Conservation (phyloP, 2,329 filamentous ascomycete species). For the Diaporthe australafricana region DNA sequence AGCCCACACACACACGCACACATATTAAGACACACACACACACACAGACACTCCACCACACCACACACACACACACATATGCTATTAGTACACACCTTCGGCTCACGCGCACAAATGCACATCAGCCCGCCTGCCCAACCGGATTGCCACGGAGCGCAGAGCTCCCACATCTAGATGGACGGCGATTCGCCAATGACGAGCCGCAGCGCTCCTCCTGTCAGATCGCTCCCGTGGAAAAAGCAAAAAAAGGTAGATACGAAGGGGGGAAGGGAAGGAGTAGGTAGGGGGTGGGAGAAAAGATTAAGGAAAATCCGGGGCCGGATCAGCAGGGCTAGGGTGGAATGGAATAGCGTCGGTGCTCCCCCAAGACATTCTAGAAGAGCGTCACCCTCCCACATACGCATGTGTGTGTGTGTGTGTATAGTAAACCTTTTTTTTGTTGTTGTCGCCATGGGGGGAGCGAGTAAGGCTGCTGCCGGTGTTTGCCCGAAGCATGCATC, state of each 20-base stretch:
- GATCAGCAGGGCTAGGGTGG: slow-evolving; percentile 5
- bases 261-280: too few species aligned
- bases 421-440: background rate
- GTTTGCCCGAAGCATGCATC: background rate
- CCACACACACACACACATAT: background rate
- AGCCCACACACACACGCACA: background rate
- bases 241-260: background rate
- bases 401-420: background rate
- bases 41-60: background rate
- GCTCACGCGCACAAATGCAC: slow-evolving; percentile 16
- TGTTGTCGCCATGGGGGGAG: background rate
- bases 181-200: slow-evolving; percentile 19
- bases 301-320: slow-evolving; percentile 15
- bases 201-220: background rate
- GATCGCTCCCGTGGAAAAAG: background rate
- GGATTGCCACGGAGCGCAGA: slow-evolving; percentile 6
- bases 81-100: background rate
- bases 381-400: slow-evolving; percentile 7
- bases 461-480: background rate
- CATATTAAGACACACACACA: background rate
- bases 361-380: slow-evolving; percentile 25
- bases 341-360: background rate
- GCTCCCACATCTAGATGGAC: background rate
- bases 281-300: too few species aligned
- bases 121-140: slow-evolving; percentile 11